phyloP scores from a whole-genome alignment of 106 monocot species.

The Phalaenopsis equestris region DNA sequence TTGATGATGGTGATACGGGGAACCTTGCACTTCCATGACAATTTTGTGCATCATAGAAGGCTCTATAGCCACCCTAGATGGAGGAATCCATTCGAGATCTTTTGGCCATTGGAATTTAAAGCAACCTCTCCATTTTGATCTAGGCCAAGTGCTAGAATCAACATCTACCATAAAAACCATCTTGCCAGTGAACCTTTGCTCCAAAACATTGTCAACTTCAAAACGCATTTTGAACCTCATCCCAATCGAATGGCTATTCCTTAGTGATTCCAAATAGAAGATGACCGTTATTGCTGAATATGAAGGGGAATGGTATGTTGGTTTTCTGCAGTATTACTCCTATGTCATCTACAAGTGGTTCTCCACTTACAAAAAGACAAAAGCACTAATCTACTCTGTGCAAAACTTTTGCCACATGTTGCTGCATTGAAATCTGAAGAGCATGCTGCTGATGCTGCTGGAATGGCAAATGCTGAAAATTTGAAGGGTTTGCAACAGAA shows the following conservation, averaged over 20 bases:
- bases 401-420: slow-evolving; percentile 85
- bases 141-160: slow-evolving; percentile 61
- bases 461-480: too few relatives aligned
- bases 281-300: slow-evolving; percentile 23
- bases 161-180: slow-evolving; percentile 62
- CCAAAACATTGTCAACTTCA: slow-evolving; percentile 93
- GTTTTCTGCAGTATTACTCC: slow-evolving; percentile 64
- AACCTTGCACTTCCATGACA: slow-evolving; percentile 30
- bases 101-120: slow-evolving; percentile 62
- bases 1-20: too few relatives aligned
- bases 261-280: slow-evolving; percentile 50
- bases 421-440: slow-evolving; percentile 72
- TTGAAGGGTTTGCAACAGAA: too few relatives aligned
- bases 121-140: slow-evolving; percentile 74
- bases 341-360: slow-evolving; percentile 50
- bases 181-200: slow-evolving; percentile 94
- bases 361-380: slow-evolving; percentile 47
- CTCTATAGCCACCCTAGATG: slow-evolving; percentile 17
- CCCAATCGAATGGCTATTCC: slow-evolving; percentile 61
- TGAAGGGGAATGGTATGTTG: slow-evolving; percentile 61
- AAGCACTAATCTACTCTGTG: slow-evolving; percentile 76
- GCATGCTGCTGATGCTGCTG: too few relatives aligned
- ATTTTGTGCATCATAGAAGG: slow-evolving; percentile 25
- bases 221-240: slow-evolving; percentile 93
- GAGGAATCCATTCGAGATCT: slow-evolving; percentile 41